Base-by-base conservation (phyloP, 139 green algal species). In the Micromonas pusilla region DNA sequence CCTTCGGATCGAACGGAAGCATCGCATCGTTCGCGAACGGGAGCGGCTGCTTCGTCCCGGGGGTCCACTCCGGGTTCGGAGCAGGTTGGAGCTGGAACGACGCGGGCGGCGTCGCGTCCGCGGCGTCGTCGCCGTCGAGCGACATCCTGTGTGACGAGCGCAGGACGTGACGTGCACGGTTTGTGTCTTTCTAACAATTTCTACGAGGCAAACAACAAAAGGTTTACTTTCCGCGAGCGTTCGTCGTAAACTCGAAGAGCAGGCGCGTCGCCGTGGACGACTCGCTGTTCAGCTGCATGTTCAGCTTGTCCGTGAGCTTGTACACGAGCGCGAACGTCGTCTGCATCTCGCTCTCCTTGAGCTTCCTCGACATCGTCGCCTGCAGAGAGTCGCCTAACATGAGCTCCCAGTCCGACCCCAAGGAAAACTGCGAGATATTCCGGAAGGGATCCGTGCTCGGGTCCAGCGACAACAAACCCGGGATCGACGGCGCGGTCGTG, bases 371-470 rank as follows among this genome's bases (percentile, higher is more conserved):
- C 77, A 98, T 86, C 0, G 88, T 83, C 1, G 92, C 92, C 80
- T 93, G 86, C 53, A 89, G 38, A 33, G 78, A 79, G 19, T 87
- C 81, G 31, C 84, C 85, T 28, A 89, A 90, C 77, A 92, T 81
- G n/a, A 98, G 77, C 83, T 98, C 94, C 68, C 96, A 88, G 84
- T 98, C 94, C 2, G 92, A 94, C 68, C 91, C 91, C 45, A 95
- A 80, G 16, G 85, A 88, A 62, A 95, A 83, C 23, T 86, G 82
- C 30, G 78, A 57, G 20, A 85, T 54, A 3, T 32, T 78, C 30
- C 80, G 78, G 65, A 89, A 88, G 33, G 85, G 84, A 53, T 89
- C 85, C 5, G 76, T 68, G 0, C 77, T 80, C 31, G 87, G 85
- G 72, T 92, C 87, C 60, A 93, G 73, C 2, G 85, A 89, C 31